Conservation (phyloP, 225 moss, liverwort and hornwort species). For the Rhytidiadelphus loreus region DNA sequence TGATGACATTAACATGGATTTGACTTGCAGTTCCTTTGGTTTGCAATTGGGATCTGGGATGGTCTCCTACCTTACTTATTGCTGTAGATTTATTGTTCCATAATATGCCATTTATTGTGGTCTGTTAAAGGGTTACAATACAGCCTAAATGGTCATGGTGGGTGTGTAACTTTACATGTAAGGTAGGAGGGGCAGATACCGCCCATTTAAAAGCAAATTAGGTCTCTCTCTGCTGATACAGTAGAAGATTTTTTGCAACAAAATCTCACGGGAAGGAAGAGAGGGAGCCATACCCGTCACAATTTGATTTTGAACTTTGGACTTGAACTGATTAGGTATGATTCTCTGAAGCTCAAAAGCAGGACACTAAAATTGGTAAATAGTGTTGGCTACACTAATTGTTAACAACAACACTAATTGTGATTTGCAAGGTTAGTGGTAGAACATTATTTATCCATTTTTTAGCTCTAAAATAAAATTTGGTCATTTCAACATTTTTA, state of each 20-base stretch:
- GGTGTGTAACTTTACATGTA: not conserved
- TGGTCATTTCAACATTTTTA: no score
- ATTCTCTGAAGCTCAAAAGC: not conserved
- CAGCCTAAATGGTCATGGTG: not conserved
- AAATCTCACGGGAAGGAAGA: not conserved
- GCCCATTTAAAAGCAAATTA: not conserved
- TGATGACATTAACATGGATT: constrained; percentile 5
- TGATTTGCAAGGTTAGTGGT: no score
- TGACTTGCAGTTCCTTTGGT: not conserved
- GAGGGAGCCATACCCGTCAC: not conserved
- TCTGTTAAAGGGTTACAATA: not conserved
- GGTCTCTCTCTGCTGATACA: not conserved
- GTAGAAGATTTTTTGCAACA: not conserved
- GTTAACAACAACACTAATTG: no score
- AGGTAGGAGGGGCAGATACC: not conserved
- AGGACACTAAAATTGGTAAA: no score
- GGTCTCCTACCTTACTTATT: no score
- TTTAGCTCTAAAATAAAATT: no score
- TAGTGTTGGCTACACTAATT: no score
- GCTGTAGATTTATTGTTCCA: not conserved
- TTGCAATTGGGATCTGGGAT: not conserved
- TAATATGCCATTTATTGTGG: not conserved
- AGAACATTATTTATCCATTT: no score
- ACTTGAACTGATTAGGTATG: not conserved
- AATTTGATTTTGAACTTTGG: not conserved